Evolutionary conservation across 805 yeast genomes (phyloP).

Genomic region (Starmerella roubikii): DNA sequence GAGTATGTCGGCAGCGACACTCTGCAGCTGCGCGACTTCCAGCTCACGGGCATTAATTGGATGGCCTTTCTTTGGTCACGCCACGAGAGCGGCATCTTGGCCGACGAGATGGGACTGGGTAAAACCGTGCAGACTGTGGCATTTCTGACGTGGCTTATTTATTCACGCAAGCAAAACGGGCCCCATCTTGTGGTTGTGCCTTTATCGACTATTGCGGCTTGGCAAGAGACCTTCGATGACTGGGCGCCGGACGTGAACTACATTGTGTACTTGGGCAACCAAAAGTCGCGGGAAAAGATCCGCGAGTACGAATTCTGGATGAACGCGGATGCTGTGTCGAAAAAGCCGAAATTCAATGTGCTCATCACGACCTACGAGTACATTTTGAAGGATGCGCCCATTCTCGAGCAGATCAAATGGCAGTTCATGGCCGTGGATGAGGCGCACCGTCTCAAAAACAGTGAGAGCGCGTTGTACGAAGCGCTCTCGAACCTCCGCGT

Average conservation of each 20-base stretch:
- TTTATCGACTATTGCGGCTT: slow-evolving; percentile 87
- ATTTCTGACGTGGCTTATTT: slow-evolving; percentile 85
- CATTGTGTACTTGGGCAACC: slow-evolving; percentile 84
- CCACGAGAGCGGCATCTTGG: slow-evolving; percentile 91
- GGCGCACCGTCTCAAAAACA: slow-evolving; percentile 91
- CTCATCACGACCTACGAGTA: slow-evolving; percentile 91
- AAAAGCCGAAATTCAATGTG: slow-evolving; percentile 80
- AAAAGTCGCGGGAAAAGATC: slow-evolving; percentile 66
- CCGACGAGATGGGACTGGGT: slow-evolving; percentile 98
- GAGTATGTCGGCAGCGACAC: slow-evolving; percentile 64
- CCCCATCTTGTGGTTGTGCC: slow-evolving; percentile 97
- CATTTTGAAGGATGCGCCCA: slow-evolving; percentile 73
- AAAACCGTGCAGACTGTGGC: slow-evolving; percentile 95
- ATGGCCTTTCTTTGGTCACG: slow-evolving; percentile 98
- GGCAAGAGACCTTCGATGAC: slow-evolving; percentile 97
- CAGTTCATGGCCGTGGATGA: slow-evolving; percentile 96
- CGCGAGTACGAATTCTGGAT: slow-evolving; percentile 73
- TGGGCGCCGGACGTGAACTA: slow-evolving; percentile 97
- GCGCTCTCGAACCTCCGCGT: slow-evolving; percentile 71
- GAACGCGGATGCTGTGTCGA: slow-evolving; percentile 37
- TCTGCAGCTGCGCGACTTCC: slow-evolving; percentile 79
- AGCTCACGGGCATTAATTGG: slow-evolving; percentile 96
- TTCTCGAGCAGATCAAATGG: slow-evolving; percentile 78
- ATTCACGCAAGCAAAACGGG: slow-evolving; percentile 92
- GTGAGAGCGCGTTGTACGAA: slow-evolving; percentile 86